Evolutionary conservation across 768 basidiomycete genomes (phyloP), one percentile per base, ranked within the genome.

Genomic region (Pisolithus orientalis): DNA sequence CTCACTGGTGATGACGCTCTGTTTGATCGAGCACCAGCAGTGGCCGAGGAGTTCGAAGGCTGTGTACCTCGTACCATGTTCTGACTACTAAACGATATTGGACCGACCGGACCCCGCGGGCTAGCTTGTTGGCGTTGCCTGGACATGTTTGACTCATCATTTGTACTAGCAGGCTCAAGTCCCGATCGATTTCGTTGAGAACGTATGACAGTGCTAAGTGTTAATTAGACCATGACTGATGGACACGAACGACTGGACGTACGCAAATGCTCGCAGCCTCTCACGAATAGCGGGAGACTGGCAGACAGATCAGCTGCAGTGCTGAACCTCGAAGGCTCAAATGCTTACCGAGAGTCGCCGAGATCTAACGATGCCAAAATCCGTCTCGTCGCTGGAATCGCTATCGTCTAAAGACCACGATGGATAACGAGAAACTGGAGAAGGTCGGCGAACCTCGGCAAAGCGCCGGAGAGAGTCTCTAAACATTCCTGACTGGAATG

Each of bases 401-500:
- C 34, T 44, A 53, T 44, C 44, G 17, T 47, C n/a, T 32, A 47
- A 3, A 28, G 27, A 25, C 16, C 47, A 39, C 34, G 37, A 38
- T 16, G 25, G 21, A 32, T 13, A 32, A n/a, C 51, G 39, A 39
- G 27, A 39, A 9, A 28, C 57, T 44, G 10, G 65, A 42, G 8
- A n/a, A 28, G 42, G 8, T 25, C 65, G 63, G 24, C 62, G 57
- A 2, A 59, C 62, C 21, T 63, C 65, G 17, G 43, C 59, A 39
- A 57, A 62, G 47, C 63, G 65, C 56, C 61, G 62, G 16, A 67
- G 31, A 27, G 66, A 70, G 53, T 67, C 66, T 28, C 66, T 62
- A 47, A 70, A 67, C 21, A 70, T 34, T 2, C 66, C 66, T 25
- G 66, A 64, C 32, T 66, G 66, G 49, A 67, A 67, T 38, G 66